Base-by-base conservation (phyloP, 176 grass and related monocot genomes). In the Raddia distichophylla region DNA sequence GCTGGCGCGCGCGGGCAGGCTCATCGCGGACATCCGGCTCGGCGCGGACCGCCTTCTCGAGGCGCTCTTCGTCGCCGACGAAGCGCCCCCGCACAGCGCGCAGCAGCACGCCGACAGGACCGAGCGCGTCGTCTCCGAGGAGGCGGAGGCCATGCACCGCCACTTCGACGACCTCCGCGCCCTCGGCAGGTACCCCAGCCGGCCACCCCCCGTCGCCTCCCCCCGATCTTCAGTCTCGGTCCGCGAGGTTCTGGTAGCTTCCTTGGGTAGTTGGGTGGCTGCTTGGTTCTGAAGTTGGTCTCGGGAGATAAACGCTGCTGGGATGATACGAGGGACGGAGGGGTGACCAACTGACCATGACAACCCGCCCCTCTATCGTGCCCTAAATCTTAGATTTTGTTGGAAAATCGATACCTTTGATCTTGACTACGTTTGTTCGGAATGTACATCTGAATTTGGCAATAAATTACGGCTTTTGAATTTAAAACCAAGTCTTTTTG, bases 1-100 rank as follows among this genome's bases (percentile, higher is more conserved):
- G 2, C 93, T 98, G 62, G 89, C 84, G 16, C 76, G 75, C 19
- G 93, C 93, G 5, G 91, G 88, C 9, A 83, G 96, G 16, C 75
- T 98, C 54, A 98, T 98, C 75, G 96, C 93, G 20, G 96, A 95
- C 60, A 98, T 98, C 72, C 88, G 91, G 33, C 84, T 98, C 11
- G 89, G 93, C 15, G 96, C 93, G 18, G 96, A 98, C 66, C 96
- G 91, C 63, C 79, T 99, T 15, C 86, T 99, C 35, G 96, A 99
- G 87, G 93, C 93, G 42, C 87, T 99, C 53, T 89, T 99, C 53
- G 34, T 91, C 61, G 72, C 89, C 60, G 87, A 54, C 71, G 82
- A 79, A 27, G 81, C 69, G 37, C 89, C 81, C 40, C 67, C 84
- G 1, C 77, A 89, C 48, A 77, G 77, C 60, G 75, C 53, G 11